Conservation (phyloP, 1,284 basidiomycete species). For the Austroboletus novae-zelandiae region DNA sequence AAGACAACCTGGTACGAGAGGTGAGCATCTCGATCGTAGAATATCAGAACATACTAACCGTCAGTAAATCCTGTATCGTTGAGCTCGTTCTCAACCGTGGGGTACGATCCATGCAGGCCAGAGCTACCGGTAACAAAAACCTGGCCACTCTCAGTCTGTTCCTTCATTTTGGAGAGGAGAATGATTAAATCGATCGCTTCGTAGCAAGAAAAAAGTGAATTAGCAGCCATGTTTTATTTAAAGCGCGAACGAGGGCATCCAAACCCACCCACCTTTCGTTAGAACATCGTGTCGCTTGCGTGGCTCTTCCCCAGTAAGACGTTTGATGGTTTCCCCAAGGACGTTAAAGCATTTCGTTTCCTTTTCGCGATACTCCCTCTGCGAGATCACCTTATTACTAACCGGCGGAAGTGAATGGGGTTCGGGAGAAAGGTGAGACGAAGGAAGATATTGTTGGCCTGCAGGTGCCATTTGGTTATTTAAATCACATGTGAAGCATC, state of each 20-base stretch:
- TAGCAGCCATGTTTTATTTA: background rate
- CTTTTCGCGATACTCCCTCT: constrained; percentile 21
- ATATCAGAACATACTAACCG: background rate
- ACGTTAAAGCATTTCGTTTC: constrained; percentile 18
- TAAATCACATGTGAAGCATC: too few species aligned
- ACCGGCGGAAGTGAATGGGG: background rate
- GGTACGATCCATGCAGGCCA: background rate
- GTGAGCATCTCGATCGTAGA: background rate
- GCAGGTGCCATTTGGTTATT: background rate
- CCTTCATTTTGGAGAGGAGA: background rate
- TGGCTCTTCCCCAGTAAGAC: constrained; percentile 14
- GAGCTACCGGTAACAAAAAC: background rate
- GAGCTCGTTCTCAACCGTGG: background rate
- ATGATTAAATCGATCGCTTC: constrained; percentile 17
- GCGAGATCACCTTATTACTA: constrained; percentile 10
- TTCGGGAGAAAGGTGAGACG: background rate
- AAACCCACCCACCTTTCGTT: constrained; percentile 6
- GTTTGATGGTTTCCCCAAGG: constrained; percentile 13
- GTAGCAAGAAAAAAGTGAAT: background rate
- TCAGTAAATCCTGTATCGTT: background rate
- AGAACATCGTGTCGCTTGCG: constrained; percentile 24
- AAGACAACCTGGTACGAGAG: background rate
- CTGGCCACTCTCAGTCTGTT: background rate
- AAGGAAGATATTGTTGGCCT: background rate
- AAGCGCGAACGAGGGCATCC: background rate